Percentiles rank a stretch among this genome's conserved stretches.
Conservation (phyloP, 2,329 filamentous ascomycete genomes). For the Chalaropsis thielavioides region DNA sequence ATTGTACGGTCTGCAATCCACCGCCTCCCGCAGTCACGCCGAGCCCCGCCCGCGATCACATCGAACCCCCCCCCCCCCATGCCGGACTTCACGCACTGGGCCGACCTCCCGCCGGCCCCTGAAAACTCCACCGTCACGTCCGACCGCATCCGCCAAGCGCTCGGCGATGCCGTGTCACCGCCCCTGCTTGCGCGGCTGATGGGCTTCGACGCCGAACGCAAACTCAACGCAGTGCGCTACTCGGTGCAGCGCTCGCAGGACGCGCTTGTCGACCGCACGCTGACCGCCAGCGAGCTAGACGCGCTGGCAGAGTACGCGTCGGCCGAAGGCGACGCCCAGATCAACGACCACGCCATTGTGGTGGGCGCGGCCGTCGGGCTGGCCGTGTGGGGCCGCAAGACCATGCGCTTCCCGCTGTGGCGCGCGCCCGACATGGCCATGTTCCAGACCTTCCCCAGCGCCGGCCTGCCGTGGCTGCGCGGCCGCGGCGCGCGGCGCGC, state of each 20-base stretch:
- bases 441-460: conserved; percentile 23
- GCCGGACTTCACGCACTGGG: conserved; percentile 13
- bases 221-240: conserved; percentile 21
- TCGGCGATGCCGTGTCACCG: conserved; percentile 10
- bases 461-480: conserved; percentile 20
- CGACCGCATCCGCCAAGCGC: conserved; percentile 9
- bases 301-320: conserved; percentile 25
- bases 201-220: conserved; percentile 12
- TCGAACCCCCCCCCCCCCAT: background rate
- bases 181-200: conserved; percentile 13
- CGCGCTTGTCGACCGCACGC: conserved; percentile 23
- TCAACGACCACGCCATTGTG: conserved; percentile 24
- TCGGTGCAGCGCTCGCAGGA: conserved; percentile 14
- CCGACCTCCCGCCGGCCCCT: conserved; percentile 9
- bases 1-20: too few relatives aligned
- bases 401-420: conserved; percentile 30
- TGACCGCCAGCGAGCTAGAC: conserved; percentile 27
- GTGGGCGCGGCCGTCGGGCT: conserved; percentile 21
- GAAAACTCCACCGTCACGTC: conserved; percentile 9
- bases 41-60: too few relatives aligned
- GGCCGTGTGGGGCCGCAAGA: conserved; percentile 23
- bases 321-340: conserved; percentile 15
- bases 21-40: too few relatives aligned
- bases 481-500: conserved; percentile 21
- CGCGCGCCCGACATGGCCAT: conserved; percentile 23